Evolutionary conservation across 345 rosid species (phyloP), one percentile per base, ranked within the genome.

Genomic region (Raphanus sativus): DNA sequence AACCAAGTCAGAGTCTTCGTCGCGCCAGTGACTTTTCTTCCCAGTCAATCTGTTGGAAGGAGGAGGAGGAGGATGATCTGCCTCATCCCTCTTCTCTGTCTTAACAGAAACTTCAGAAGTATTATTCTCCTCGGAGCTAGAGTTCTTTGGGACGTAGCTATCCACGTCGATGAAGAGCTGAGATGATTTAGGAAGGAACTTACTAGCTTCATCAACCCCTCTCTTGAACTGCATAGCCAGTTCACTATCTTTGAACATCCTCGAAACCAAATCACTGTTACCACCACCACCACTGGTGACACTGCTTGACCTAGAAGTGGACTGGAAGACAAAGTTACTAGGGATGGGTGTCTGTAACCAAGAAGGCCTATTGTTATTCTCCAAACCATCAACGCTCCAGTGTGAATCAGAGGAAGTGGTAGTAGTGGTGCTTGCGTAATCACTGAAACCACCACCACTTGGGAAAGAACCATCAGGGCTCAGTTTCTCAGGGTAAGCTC

Each of bases 141-240:
- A 26, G 67, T 60, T 52, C 45, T 17, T 68, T 4, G 60, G 71
- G 1, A 29, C 34, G 55, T 74, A 66, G 4, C 17, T 77, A 30
- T 82, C 88, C 38, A 87, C 67, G 75, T 89, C 87, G 28, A 85
- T 72, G 33, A 85, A 76, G 70, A 88, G 74, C 65, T 80, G 83
- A 71, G 71, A 75, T 48, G 62, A 63, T 40, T 76, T 85, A 29
- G 94, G 94, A 74, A 92, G 91, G 81, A 92, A 92, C 77, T 86
- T 88, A 66, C 83, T 87, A 8, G 98, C 96, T 84, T 92, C 98
- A 77, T 90, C 93, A 3, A 84, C 55, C 4, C 96, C 96, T 76
- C 80, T 89, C 65, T 75, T 83, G 60, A 88, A 92, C 78, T 87
- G 96, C 82, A 86, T 77, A n/a, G 87, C 81, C 29, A 80, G 82